These are phyloP conservation scores for Sphagnum magellanicum DNA, from an alignment of 228 moss, liverwort and hornwort species.

Conservation along the genomic window DNA sequence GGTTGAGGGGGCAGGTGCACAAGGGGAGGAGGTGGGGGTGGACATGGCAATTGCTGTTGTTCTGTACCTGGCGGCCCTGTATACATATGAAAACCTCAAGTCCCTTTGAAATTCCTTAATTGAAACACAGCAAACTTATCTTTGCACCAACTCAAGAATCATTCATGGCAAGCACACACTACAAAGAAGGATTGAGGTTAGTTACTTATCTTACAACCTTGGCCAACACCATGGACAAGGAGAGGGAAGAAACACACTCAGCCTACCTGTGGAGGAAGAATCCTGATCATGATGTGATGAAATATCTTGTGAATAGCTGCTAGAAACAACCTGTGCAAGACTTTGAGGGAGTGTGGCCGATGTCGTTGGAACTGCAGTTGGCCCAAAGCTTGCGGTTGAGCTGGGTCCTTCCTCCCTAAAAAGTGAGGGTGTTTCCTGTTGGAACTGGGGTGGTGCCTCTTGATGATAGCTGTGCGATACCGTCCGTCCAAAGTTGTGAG, in stretches of 20 bases:
- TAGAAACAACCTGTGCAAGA: slow-evolving; percentile 61
- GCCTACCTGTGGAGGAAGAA: slow-evolving; percentile 71
- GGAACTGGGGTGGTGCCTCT: slow-evolving; percentile 40
- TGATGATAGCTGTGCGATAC: slow-evolving; percentile 42
- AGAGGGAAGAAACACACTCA: slow-evolving; percentile 21
- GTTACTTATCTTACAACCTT: background rate
- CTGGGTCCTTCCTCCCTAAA: slow-evolving; percentile 33
- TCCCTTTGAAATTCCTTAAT: no score
- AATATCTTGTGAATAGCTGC: slow-evolving; percentile 68
- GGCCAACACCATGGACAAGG: slow-evolving; percentile 4
- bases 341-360: slow-evolving; percentile 17
- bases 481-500: slow-evolving; percentile 37
- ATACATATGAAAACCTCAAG: slow-evolving; percentile 26
- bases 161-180: no score
- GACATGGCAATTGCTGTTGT: slow-evolving; percentile 48
- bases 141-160: no score
- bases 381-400: slow-evolving; percentile 46
- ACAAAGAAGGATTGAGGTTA: background rate
- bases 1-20: slow-evolving; percentile 38
- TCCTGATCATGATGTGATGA: slow-evolving; percentile 71
- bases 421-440: slow-evolving; percentile 39
- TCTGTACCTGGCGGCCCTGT: slow-evolving; percentile 94
- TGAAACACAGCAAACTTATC: no score
- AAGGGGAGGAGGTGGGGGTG: slow-evolving; percentile 50
- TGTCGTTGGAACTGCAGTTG: slow-evolving; percentile 15